phyloP scores from a whole-genome alignment of 129 eudicot genomes.

The Flaveria ramosissima region DNA sequence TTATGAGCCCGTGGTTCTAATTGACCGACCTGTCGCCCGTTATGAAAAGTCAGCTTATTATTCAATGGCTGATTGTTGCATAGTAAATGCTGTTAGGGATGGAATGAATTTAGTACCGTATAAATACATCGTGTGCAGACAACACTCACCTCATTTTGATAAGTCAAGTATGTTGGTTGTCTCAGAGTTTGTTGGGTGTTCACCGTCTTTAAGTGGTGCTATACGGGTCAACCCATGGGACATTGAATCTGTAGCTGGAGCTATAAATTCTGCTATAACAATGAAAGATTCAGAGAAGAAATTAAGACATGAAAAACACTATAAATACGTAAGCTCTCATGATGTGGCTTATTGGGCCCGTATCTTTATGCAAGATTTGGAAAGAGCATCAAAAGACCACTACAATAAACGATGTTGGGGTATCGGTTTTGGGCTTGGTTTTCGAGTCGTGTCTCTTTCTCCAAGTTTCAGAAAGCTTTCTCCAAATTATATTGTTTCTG shows the following conservation, averaged over 20 bases:
- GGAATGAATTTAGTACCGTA: slow-evolving; percentile 89
- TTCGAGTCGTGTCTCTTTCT: slow-evolving; percentile 70
- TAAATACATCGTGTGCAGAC: slow-evolving; percentile 80
- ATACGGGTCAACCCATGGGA: slow-evolving; percentile 96
- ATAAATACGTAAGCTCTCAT: slow-evolving; percentile 72
- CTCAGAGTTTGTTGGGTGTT: slow-evolving; percentile 88
- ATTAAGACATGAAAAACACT: slow-evolving; percentile 75
- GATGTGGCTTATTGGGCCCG: slow-evolving; percentile 88
- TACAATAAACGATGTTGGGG: slow-evolving; percentile 74
- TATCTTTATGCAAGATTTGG: slow-evolving; percentile 72
- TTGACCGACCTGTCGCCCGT: slow-evolving; percentile 71
- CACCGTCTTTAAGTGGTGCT: slow-evolving; percentile 91
- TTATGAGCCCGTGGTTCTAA: slow-evolving; percentile 63
- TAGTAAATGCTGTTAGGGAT: slow-evolving; percentile 86
- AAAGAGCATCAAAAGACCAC: slow-evolving; percentile 70
- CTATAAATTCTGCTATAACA: slow-evolving; percentile 53
- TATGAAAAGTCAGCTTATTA: slow-evolving; percentile 82
- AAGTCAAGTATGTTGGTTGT: slow-evolving; percentile 77
- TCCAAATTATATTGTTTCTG: slow-evolving; percentile 56
- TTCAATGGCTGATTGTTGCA: slow-evolving; percentile 77
- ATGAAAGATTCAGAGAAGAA: slow-evolving; percentile 65
- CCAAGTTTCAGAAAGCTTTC: slow-evolving; percentile 65
- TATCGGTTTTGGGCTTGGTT: slow-evolving; percentile 73
- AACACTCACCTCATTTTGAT: slow-evolving; percentile 55
- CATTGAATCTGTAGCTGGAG: slow-evolving; percentile 76